phyloP scores from a whole-genome alignment of 2,329 filamentous ascomycete species.

The Xylaria multiplex region DNA sequence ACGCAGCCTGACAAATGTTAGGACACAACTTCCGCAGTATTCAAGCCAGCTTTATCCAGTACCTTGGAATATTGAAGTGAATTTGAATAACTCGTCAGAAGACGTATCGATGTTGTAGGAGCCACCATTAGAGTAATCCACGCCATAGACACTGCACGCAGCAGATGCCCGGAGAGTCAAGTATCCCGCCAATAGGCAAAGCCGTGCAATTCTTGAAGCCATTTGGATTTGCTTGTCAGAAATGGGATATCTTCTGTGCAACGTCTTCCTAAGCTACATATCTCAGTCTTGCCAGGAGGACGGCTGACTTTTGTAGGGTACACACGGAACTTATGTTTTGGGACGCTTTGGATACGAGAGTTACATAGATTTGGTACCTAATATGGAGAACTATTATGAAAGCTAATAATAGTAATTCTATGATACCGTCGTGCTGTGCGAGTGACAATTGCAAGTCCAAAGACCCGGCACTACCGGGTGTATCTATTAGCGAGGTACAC shows the following conservation, averaged over 20 bases:
- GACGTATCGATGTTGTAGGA: constrained; percentile 53
- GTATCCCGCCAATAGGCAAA: constrained; percentile 33
- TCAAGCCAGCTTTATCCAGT: constrained; percentile 6
- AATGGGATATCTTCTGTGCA: neutral
- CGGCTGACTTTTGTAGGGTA: constrained; percentile 17
- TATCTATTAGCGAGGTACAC: constrained; percentile 16
- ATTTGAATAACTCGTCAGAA: constrained; percentile 53
- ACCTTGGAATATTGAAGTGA: constrained; percentile 54
- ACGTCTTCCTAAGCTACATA: neutral
- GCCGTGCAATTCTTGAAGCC: constrained; percentile 28
- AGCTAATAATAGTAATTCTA: constrained; percentile 30
- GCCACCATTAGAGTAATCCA: constrained; percentile 53
- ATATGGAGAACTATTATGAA: constrained; percentile 20
- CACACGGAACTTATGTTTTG: neutral
- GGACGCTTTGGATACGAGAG: neutral
- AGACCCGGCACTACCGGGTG: constrained; percentile 12
- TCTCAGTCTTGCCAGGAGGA: constrained; percentile 12
- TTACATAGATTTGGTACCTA: constrained; percentile 1
- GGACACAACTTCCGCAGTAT: neutral
- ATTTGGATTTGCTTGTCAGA: constrained; percentile 27
- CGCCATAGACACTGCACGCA: constrained; percentile 51
- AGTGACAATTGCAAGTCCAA: constrained; percentile 23
- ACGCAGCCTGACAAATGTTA: constrained; percentile 46
- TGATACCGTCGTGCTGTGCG: neutral
- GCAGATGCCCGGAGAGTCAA: constrained; percentile 38